These are phyloP conservation scores for Sporothrix protearum DNA, from an alignment of 2,329 filamentous ascomycete genomes.

Conservation along the genomic window DNA sequence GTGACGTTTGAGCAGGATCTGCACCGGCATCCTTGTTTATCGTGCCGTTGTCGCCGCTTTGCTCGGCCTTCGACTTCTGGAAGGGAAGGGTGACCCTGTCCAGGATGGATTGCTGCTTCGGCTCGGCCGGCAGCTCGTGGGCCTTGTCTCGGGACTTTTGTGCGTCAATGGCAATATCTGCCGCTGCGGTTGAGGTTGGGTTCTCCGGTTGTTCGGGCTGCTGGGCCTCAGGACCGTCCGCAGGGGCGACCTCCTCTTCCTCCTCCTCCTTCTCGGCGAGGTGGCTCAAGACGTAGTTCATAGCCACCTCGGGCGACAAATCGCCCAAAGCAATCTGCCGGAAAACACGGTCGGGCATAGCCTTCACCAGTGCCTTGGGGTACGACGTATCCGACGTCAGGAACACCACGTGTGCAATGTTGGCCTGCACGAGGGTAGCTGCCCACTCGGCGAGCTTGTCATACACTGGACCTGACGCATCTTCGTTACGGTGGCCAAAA, in stretches of 20 bases:
- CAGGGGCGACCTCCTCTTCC: constrained; percentile 33
- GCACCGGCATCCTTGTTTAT: neutral
- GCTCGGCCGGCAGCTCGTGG: neutral
- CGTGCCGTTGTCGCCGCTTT: neutral
- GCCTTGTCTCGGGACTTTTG: constrained; percentile 16
- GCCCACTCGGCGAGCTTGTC: constrained; percentile 88
- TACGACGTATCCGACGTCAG: constrained; percentile 86
- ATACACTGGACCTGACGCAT: constrained; percentile 59
- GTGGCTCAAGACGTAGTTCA: constrained; percentile 83
- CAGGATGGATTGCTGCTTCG: constrained; percentile 18
- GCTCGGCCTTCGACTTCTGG: constrained; percentile 15
- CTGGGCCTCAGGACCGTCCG: constrained; percentile 33
- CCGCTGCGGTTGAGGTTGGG: neutral
- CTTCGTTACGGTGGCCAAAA: constrained; percentile 75
- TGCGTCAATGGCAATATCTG: constrained; percentile 13
- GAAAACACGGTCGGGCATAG: constrained; percentile 87
- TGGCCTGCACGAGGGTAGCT: constrained; percentile 76
- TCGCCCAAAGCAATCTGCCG: constrained; percentile 82
- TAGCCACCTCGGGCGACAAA: constrained; percentile 79
- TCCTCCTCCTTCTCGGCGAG: constrained; percentile 52
- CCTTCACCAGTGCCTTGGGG: constrained; percentile 80
- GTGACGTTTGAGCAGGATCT: neutral
- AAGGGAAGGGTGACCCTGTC: constrained; percentile 21
- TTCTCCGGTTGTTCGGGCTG: constrained; percentile 24
- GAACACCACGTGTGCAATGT: constrained; percentile 92